These are phyloP conservation scores for Apiotrichum gracile DNA, from an alignment of 1,284 basidiomycete species.

Conservation along the genomic window DNA sequence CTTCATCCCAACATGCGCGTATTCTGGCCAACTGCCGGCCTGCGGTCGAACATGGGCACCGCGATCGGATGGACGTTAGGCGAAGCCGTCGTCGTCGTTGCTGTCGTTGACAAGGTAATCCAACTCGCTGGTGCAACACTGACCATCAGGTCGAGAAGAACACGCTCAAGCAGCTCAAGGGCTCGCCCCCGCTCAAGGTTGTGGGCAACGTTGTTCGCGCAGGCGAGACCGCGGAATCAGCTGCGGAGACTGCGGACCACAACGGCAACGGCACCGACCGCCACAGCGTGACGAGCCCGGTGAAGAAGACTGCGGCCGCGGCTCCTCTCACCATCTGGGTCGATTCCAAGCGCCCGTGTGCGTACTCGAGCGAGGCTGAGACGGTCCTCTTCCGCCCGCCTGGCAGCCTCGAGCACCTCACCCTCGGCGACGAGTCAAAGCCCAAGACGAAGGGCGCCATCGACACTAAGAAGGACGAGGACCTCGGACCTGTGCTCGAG, in stretches of 20 bases:
- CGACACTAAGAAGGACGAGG: not conserved
- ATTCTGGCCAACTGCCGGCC: conserved; percentile 29
- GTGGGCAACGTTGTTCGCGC: not conserved
- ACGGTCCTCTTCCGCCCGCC: conserved; percentile 31
- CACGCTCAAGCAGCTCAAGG: not conserved
- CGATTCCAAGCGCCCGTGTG: conserved; percentile 3
- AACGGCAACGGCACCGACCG: not conserved
- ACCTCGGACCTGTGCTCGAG: not conserved
- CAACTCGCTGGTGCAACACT: too few relatives aligned
- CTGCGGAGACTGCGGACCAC: not conserved
- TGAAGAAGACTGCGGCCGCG: not conserved
- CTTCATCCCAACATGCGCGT: conserved; percentile 17
- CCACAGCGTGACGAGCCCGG: not conserved
- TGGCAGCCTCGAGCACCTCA: not conserved
- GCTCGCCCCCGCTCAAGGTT: not conserved
- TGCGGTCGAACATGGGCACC: conserved; percentile 8
- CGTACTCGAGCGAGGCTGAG: conserved; percentile 17
- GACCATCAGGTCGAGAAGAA: not conserved
- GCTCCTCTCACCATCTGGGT: not conserved
- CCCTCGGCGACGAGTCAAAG: not conserved
- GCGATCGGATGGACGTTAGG: conserved; percentile 28
- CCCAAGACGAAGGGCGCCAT: not conserved
- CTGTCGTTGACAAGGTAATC: conserved; percentile 13
- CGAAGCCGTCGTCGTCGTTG: conserved; percentile 21
- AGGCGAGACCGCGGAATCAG: not conserved